These are phyloP conservation scores for Senna siamea DNA, from an alignment of 306 rosid genomes.

Conservation along the genomic window DNA sequence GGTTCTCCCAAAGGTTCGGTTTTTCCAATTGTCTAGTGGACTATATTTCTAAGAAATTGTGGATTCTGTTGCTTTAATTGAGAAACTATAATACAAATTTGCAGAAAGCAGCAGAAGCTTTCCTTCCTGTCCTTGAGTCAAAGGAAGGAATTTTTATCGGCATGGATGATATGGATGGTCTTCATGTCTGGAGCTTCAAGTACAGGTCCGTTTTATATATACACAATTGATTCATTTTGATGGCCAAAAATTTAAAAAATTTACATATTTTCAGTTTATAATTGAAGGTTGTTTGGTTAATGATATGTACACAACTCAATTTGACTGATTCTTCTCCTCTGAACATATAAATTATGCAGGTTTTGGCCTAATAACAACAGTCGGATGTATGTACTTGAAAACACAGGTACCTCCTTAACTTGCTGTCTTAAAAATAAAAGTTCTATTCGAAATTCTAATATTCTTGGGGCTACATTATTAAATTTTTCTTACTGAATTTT, in stretches of 20 bases:
- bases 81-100: background rate
- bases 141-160: conserved; percentile 79
- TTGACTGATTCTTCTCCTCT: background rate
- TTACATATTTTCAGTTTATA: conserved; percentile 10
- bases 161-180: conserved; percentile 91
- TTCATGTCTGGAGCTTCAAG: conserved; percentile 91
- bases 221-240: background rate
- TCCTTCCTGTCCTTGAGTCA: conserved; percentile 79
- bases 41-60: background rate
- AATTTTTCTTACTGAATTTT: conserved; percentile 20
- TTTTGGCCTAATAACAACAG: conserved; percentile 98
- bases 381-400: conserved; percentile 96
- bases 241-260: conserved; percentile 4
- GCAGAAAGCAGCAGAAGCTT: conserved; percentile 92
- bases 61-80: conserved; percentile 12
- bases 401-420: conserved; percentile 66
- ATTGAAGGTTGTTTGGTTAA: conserved; percentile 8
- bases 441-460: background rate
- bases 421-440: too few species aligned
- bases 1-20: conserved; percentile 87
- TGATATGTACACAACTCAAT: too few species aligned
- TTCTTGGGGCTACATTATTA: background rate
- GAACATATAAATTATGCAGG: conserved; percentile 50
- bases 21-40: background rate
- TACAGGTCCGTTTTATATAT: conserved; percentile 62